These are phyloP conservation scores for Puccinia hordei DNA, from an alignment of 1,284 basidiomycete genomes.

Conservation along the genomic window DNA sequence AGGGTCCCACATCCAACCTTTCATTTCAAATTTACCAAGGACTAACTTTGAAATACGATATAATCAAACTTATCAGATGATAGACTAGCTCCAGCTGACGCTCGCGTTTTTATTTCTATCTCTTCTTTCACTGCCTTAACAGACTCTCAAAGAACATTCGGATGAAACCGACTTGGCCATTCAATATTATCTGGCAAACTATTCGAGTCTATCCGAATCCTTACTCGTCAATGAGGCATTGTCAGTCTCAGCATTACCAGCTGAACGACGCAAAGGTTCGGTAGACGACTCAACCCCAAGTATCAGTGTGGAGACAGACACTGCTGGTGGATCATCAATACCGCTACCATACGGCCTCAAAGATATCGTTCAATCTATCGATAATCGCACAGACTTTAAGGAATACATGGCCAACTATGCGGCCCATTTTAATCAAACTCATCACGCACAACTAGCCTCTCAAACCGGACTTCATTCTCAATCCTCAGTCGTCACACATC, in stretches of 20 bases:
- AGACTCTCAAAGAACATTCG: constrained; percentile 92
- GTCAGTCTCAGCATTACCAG: constrained; percentile 69
- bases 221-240: constrained; percentile 84
- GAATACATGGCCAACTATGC: constrained; percentile 96
- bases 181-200: constrained; percentile 92
- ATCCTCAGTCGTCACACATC: constrained; percentile 41
- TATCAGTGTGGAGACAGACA: constrained; percentile 24
- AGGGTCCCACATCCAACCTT: background rate
- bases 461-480: constrained; percentile 23
- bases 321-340: constrained; percentile 31
- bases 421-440: constrained; percentile 57
- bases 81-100: background rate
- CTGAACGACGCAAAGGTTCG: constrained; percentile 61
- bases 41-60: background rate
- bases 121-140: constrained; percentile 23
- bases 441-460: constrained; percentile 27
- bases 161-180: constrained; percentile 96
- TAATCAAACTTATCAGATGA: constrained; percentile 26
- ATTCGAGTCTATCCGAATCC: constrained; percentile 90
- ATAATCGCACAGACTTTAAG: constrained; percentile 92
- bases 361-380: constrained; percentile 82
- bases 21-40: background rate
- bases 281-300: constrained; percentile 62
- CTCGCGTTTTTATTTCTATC: constrained; percentile 8
- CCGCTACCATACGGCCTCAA: constrained; percentile 75